Evolutionary conservation across 805 yeast genomes (phyloP), one percentile per base, ranked within the genome.

Genomic region (Spencermartinsiella europaea): DNA sequence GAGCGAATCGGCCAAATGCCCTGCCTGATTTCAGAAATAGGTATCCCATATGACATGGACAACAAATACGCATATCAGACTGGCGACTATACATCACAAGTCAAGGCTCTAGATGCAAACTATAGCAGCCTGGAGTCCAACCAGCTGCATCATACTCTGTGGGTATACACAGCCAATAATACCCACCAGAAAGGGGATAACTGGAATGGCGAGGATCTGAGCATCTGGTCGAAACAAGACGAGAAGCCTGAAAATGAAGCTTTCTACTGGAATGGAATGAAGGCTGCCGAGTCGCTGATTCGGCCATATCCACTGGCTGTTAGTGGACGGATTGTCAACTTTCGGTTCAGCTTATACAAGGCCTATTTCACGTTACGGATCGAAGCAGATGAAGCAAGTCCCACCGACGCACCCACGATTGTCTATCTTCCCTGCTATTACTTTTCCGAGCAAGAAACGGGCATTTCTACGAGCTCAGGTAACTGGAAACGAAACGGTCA

Each of bases 1-100:
- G 71, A 71, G 4, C 61, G 71, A 34, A 63, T 88, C 41, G 96
- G 96, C 1, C 48, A 54, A 1, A 70, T 86, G 10, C 95, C 96
- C 0, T 75, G 83, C 3, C 67, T 89, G 33, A 79, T 90, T 72
- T 79, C 95, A 1, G 97, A 90, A 63, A 87, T 90, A 7, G 97
- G 97, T 3, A 85, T 89, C 83, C 97, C 97, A 2, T 86, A 83
- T 64, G 95, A 90, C 63, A 85, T 90, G 96, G 89, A 89, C 61
- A 73, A 77, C 49, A 85, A 84, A 59, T 70, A 66, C 45, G 85
- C 95, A 0, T 88, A 76, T 56, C 60, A 62, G 1, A 72, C 69
- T 49, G 85, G 86, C 0, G 76, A 78, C 49, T 89, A 78, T 60
- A 61, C 71, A 3, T 72, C 86, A 1, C 96, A 90, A 57, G 81